Evolutionary conservation across 2,329 filamentous ascomycete species (phyloP).

Genomic region (Penicillium polonicum): DNA sequence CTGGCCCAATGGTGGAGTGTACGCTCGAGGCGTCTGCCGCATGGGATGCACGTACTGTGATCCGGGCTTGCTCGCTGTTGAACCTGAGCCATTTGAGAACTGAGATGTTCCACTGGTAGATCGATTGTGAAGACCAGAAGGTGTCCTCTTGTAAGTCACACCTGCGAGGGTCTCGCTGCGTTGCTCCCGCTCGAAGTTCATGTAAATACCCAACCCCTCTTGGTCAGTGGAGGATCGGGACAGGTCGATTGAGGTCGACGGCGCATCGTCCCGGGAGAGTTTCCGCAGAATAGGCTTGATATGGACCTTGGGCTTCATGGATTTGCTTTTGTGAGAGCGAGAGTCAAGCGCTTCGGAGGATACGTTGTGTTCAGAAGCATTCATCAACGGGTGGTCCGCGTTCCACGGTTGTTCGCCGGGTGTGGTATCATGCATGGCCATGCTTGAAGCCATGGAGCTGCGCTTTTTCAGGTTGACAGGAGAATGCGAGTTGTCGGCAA

Average conservation of each 20-base stretch:
- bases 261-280: conserved; percentile 50
- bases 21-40: conserved; percentile 55
- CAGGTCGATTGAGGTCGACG: conserved; percentile 52
- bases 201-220: conserved; percentile 56
- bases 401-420: conserved; percentile 16
- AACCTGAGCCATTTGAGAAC: conserved; percentile 48
- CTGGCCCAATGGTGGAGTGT: conserved; percentile 53
- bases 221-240: conserved; percentile 57
- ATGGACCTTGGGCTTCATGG: conserved; percentile 39
- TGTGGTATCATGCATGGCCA: conserved; percentile 8
- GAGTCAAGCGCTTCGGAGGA: conserved; percentile 17
- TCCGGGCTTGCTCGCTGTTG: conserved; percentile 50
- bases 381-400: conserved; percentile 10
- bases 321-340: conserved; percentile 23
- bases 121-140: conserved; percentile 49
- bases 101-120: conserved; percentile 57
- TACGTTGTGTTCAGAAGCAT: conserved; percentile 8
- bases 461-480: conserved; percentile 8
- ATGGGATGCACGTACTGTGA: conserved; percentile 56
- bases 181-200: conserved; percentile 33
- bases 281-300: conserved; percentile 59
- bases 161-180: conserved; percentile 42
- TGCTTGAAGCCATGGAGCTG: conserved; percentile 15
- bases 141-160: conserved; percentile 39
- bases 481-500: conserved; percentile 12